Percentiles rank a stretch among this genome's conserved stretches.
Conservation (phyloP, 345 rosid genomes). For the Euclidium syriacum region DNA sequence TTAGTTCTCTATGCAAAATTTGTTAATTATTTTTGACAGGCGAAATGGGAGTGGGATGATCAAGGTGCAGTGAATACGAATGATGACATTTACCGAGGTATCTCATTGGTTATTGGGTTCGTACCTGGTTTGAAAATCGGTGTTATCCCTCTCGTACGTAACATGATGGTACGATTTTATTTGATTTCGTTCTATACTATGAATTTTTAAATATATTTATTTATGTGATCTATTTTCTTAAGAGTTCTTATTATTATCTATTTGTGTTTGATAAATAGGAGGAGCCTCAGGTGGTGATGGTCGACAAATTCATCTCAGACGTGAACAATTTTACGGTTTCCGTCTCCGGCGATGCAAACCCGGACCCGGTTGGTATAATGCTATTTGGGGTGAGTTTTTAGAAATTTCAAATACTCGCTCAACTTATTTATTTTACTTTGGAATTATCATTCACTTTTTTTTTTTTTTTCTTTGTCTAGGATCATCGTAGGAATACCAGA, state of each 20-base stretch:
- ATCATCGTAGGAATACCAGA: conserved; percentile 20
- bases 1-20: background rate
- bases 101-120: conserved; percentile 41
- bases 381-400: conserved; percentile 48
- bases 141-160: conserved; percentile 28
- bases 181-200: too few species aligned
- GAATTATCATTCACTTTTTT: too few species aligned
- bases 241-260: too few species aligned
- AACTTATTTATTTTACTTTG: too few species aligned
- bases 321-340: conserved; percentile 24
- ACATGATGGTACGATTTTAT: conserved; percentile 24
- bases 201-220: too few species aligned
- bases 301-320: conserved; percentile 32
- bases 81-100: conserved; percentile 23
- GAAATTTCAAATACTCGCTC: too few species aligned
- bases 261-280: conserved; percentile 17
- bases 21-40: background rate
- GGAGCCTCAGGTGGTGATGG: conserved; percentile 17
- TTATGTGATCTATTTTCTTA: too few species aligned
- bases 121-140: conserved; percentile 41
- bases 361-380: conserved; percentile 35
- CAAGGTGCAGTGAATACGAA: background rate
- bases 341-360: conserved; percentile 17
- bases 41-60: conserved; percentile 1
- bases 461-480: conserved; percentile 23